phyloP scores from a whole-genome alignment of 352 stramenopile genomes.

The Phytophthora vignae region DNA sequence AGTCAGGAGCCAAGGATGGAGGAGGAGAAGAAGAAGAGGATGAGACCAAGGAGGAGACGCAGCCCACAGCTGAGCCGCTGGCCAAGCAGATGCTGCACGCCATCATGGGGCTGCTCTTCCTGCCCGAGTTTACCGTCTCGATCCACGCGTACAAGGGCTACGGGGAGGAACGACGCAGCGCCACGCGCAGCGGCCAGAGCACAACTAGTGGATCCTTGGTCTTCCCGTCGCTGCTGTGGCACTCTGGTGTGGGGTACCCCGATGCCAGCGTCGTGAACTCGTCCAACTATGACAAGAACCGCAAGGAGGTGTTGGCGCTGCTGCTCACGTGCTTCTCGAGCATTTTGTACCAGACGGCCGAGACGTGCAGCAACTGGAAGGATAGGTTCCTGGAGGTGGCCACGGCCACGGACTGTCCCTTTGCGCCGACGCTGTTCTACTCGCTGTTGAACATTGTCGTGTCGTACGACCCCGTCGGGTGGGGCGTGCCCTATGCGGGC shows the following conservation, averaged over 20 bases:
- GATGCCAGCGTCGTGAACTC: constrained; percentile 79
- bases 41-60: constrained; percentile 41
- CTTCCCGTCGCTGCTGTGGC: constrained; percentile 84
- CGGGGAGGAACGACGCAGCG: constrained; percentile 76
- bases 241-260: constrained; percentile 80
- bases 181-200: constrained; percentile 54
- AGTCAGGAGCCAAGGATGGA: constrained; percentile 51
- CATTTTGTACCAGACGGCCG: constrained; percentile 94
- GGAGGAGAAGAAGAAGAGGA: constrained; percentile 31
- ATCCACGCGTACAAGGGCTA: constrained; percentile 87
- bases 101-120: constrained; percentile 88
- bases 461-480: constrained; percentile 93
- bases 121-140: constrained; percentile 88
- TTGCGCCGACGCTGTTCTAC: constrained; percentile 96
- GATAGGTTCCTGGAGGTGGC: constrained; percentile 94
- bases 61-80: constrained; percentile 45
- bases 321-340: constrained; percentile 95
- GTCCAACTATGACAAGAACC: constrained; percentile 92
- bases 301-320: constrained; percentile 95
- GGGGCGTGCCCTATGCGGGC: constrained; percentile 89
- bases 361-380: constrained; percentile 92
- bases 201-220: constrained; percentile 53
- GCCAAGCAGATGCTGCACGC: constrained; percentile 84
- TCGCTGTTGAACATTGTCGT: constrained; percentile 96
- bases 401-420: constrained; percentile 91